Evolutionary conservation across 805 yeast genomes (phyloP).

Genomic region (Komagataella kurtzmanii): DNA sequence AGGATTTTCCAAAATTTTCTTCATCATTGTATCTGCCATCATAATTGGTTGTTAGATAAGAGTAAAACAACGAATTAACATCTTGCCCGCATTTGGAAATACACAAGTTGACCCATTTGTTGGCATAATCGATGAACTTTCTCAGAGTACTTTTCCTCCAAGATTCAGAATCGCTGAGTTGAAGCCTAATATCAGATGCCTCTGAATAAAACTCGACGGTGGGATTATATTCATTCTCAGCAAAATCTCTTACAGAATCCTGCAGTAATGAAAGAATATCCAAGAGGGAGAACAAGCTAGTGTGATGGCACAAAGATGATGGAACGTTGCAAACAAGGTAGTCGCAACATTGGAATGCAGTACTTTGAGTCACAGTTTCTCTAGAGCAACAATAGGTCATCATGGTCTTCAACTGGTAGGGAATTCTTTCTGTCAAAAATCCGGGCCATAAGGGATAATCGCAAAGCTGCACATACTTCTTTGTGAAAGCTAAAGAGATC

Average conservation of each 20-base stretch:
- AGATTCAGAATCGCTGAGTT: slow-evolving; percentile 59
- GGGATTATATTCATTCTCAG: slow-evolving; percentile 76
- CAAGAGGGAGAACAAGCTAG: slow-evolving; percentile 61
- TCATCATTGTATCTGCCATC: slow-evolving; percentile 7
- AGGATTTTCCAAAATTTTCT: not conserved
- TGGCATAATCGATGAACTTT: slow-evolving; percentile 43
- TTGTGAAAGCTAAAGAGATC: slow-evolving; percentile 46
- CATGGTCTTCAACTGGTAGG: slow-evolving; percentile 57
- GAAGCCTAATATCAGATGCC: slow-evolving; percentile 31
- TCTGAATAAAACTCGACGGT: slow-evolving; percentile 42
- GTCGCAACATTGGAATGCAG: slow-evolving; percentile 71
- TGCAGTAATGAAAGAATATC: slow-evolving; percentile 71
- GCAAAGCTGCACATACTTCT: slow-evolving; percentile 40
- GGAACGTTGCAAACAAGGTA: slow-evolving; percentile 54
- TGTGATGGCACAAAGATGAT: slow-evolving; percentile 62
- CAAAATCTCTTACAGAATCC: slow-evolving; percentile 74
- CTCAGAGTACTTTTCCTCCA: slow-evolving; percentile 65
- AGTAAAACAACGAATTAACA: slow-evolving; percentile 64
- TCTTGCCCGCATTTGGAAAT: slow-evolving; percentile 54
- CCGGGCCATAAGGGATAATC: slow-evolving; percentile 37
- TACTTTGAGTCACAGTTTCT: slow-evolving; percentile 56
- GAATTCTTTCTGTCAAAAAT: slow-evolving; percentile 44
- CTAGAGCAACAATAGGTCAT: slow-evolving; percentile 70
- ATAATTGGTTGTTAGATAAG: slow-evolving; percentile 42
- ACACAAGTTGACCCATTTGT: slow-evolving; percentile 51